These are phyloP conservation scores for Ogataea chonburiensis DNA, from an alignment of 805 yeast species.

Conservation along the genomic window DNA sequence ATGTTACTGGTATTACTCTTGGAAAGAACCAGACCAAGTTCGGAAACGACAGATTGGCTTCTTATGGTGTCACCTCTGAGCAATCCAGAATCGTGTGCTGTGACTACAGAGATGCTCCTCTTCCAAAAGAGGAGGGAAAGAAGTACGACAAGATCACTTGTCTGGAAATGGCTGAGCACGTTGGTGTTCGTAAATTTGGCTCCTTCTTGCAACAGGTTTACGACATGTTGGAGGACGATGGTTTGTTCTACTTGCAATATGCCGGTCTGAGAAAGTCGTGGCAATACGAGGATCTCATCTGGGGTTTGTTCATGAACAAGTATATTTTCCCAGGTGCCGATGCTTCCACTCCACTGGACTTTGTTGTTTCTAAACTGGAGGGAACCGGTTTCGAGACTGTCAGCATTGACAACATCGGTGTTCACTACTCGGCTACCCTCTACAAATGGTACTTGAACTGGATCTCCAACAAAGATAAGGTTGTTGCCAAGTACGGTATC, in stretches of 20 bases:
- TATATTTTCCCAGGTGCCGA: constrained; percentile 97
- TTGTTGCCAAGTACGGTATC: constrained; percentile 74
- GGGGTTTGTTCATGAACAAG: constrained; percentile 97
- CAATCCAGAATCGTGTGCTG: constrained; percentile 78
- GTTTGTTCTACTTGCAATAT: constrained; percentile 80
- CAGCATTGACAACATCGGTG: constrained; percentile 84
- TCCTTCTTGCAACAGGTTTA: constrained; percentile 76
- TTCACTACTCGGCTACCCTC: constrained; percentile 85
- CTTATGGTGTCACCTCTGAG: constrained; percentile 64
- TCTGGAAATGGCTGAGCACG: constrained; percentile 95
- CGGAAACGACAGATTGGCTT: constrained; percentile 70
- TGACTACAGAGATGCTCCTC: constrained; percentile 90
- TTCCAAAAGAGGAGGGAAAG: constrained; percentile 48
- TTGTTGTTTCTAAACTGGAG: constrained; percentile 74
- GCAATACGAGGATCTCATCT: constrained; percentile 91
- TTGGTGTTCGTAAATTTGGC: constrained; percentile 82
- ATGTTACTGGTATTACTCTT: constrained; percentile 84
- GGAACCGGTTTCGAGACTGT: constrained; percentile 84
- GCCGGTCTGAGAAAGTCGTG: constrained; percentile 89
- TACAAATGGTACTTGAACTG: constrained; percentile 96
- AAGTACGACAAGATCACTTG: constrained; percentile 84
- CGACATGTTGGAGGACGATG: constrained; percentile 89
- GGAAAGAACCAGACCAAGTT: constrained; percentile 90
- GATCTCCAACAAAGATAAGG: constrained; percentile 78
- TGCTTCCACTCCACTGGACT: constrained; percentile 90